A percentile compares a stretch with the other conserved stretches of the same genome.
Conservation (phyloP, 2,329 filamentous ascomycete genomes). For the Botrytis aclada region DNA sequence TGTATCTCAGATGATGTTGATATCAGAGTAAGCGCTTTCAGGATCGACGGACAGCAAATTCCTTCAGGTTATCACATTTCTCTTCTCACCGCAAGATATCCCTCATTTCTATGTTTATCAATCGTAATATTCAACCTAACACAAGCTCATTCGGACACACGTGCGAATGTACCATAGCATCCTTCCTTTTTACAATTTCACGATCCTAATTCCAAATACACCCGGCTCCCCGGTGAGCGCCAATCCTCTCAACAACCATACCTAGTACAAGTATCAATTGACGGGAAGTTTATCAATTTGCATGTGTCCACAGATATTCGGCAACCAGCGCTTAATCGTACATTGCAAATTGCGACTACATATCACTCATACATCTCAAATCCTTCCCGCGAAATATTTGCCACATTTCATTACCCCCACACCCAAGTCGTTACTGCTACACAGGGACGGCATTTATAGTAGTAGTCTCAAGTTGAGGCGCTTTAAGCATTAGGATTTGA, state of each 20-base stretch:
- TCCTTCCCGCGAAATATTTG: not conserved
- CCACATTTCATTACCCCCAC: not conserved
- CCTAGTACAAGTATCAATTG: not conserved
- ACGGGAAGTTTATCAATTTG: not conserved
- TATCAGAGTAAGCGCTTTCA: conserved; percentile 1
- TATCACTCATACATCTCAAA: not conserved
- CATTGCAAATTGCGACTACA: not conserved
- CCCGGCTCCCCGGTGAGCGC: not conserved
- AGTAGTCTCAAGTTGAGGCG: not conserved
- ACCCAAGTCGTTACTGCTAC: conserved; percentile 3
- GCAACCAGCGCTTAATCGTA: not conserved
- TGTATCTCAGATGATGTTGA: not conserved
- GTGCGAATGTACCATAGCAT: not conserved
- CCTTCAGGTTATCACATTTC: not conserved
- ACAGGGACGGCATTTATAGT: not conserved
- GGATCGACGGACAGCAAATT: not conserved
- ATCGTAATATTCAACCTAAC: not conserved
- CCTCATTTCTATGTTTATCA: not conserved
- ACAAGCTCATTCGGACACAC: conserved; percentile 1
- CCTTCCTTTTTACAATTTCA: not conserved
- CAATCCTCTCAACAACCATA: not conserved
- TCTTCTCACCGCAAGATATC: not conserved
- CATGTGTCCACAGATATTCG: not conserved
- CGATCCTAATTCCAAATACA: not conserved
- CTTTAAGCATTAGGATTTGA: not conserved